These are phyloP conservation scores for Andrographis paniculata DNA, from an alignment of 305 asterid genomes.

Conservation along the genomic window DNA sequence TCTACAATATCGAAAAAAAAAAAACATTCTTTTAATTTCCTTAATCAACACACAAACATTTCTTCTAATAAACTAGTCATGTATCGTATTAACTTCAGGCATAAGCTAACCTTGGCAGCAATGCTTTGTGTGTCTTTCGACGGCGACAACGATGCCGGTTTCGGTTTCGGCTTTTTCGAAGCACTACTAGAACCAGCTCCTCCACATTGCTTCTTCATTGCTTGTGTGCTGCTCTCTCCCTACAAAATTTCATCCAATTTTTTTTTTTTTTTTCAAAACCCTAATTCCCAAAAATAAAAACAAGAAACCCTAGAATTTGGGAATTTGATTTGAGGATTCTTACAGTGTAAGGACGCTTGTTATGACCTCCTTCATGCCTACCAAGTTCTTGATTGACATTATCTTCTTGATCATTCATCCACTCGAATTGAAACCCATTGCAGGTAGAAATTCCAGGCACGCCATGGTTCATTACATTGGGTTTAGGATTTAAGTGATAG, in stretches of 20 bases:
- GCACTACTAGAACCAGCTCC: conserved; percentile 21
- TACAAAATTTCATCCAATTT: too few species aligned
- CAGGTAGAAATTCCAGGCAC: conserved; percentile 27
- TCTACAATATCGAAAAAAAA: conserved; percentile 43
- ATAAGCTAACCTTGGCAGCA: conserved; percentile 99
- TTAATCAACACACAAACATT: conserved; percentile 11
- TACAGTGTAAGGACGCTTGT: conserved; percentile 60
- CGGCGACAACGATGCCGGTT: conserved; percentile 26
- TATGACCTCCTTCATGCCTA: conserved; percentile 25
- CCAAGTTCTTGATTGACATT: conserved; percentile 24
- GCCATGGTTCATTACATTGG: conserved; percentile 21
- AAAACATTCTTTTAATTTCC: conserved; percentile 14
- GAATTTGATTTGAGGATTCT: not conserved
- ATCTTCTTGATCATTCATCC: conserved; percentile 40
- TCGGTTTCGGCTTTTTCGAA: conserved; percentile 39
- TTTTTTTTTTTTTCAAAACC: too few species aligned
- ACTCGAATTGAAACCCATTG: conserved; percentile 29
- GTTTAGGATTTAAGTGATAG: conserved; percentile 19
- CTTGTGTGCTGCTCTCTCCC: conserved; percentile 50
- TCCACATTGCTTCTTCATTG: conserved; percentile 60
- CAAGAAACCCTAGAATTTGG: too few species aligned
- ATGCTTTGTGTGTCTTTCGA: conserved; percentile 79
- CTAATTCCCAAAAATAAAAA: too few species aligned
- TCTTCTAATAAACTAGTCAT: too few species aligned
- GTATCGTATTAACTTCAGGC: too few species aligned